Percentiles rank a stretch among this genome's conserved stretches.
These are phyloP conservation scores for Candida dajiaensis DNA, from an alignment of 805 yeast genomes.

Conservation along the genomic window DNA sequence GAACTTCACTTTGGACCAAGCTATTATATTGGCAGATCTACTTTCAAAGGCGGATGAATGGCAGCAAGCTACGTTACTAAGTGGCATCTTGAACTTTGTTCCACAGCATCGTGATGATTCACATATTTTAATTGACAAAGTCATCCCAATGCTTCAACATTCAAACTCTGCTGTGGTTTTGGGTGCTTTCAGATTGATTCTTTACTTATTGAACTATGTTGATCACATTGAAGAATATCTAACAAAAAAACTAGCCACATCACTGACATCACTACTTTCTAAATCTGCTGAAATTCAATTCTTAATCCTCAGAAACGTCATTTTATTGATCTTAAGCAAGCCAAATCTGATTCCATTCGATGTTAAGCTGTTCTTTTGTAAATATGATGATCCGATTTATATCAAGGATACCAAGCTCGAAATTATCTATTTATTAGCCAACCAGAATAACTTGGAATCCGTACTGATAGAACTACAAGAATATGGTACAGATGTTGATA, in stretches of 20 bases:
- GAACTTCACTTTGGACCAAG: constrained; percentile 45
- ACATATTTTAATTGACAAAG: constrained; percentile 51
- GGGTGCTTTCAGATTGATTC: constrained; percentile 65
- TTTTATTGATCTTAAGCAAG: constrained; percentile 61
- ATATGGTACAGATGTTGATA: constrained; percentile 83
- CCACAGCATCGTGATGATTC: constrained; percentile 72
- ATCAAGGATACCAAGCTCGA: constrained; percentile 88
- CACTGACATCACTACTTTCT: constrained; percentile 61
- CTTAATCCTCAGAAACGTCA: constrained; percentile 73
- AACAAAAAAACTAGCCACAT: constrained; percentile 59
- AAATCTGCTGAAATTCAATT: constrained; percentile 84
- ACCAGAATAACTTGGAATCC: constrained; percentile 48
- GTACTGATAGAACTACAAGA: constrained; percentile 76
- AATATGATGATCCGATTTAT: constrained; percentile 79
- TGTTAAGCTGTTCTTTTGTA: constrained; percentile 77
- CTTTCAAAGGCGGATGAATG: constrained; percentile 39
- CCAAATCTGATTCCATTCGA: constrained; percentile 57
- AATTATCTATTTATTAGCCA: constrained; percentile 74
- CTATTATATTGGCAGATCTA: constrained; percentile 34
- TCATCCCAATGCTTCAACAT: constrained; percentile 70
- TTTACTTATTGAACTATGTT: constrained; percentile 71
- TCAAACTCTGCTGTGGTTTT: constrained; percentile 76
- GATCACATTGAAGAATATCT: constrained; percentile 47
- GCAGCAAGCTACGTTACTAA: constrained; percentile 65
- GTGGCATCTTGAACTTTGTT: constrained; percentile 58